These are phyloP conservation scores for Peronosclerospora sorghi DNA, from an alignment of 352 stramenopile species.

Conservation along the genomic window DNA sequence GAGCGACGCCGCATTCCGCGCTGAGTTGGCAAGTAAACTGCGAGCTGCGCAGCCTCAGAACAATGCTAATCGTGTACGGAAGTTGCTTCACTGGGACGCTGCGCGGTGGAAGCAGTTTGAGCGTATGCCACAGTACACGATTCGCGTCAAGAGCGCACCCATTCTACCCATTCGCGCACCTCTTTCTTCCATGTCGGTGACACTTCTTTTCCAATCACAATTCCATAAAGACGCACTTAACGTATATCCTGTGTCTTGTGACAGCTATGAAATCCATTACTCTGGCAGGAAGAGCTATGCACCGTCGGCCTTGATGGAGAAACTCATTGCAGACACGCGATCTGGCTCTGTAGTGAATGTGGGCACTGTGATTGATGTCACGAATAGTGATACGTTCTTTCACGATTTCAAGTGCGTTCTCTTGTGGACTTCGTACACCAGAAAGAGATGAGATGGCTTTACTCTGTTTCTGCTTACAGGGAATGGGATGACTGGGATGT, in stretches of 20 bases:
- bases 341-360: slow-evolving; percentile 56
- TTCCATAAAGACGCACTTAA: too few species aligned
- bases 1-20: slow-evolving; percentile 21
- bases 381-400: slow-evolving; percentile 52
- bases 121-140: slow-evolving; percentile 38
- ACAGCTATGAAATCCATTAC: slow-evolving; percentile 83
- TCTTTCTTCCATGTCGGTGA: slow-evolving; percentile 61
- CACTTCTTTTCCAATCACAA: background rate
- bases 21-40: slow-evolving; percentile 33
- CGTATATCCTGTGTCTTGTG: too few species aligned
- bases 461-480: slow-evolving; percentile 15
- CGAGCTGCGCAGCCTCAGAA: slow-evolving; percentile 15
- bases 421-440: background rate
- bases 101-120: slow-evolving; percentile 60
- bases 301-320: slow-evolving; percentile 72
- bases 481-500: slow-evolving; percentile 86
- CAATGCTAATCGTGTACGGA: slow-evolving; percentile 22
- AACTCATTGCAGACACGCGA: slow-evolving; percentile 53
- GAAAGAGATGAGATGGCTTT: background rate
- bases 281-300: slow-evolving; percentile 41
- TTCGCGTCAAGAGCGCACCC: slow-evolving; percentile 34
- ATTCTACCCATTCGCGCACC: slow-evolving; percentile 73
- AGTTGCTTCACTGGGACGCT: slow-evolving; percentile 56
- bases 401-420: slow-evolving; percentile 61
- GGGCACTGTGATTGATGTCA: slow-evolving; percentile 70